Evolutionary conservation across 2,329 filamentous ascomycete genomes (phyloP).

Genomic region (Cryphonectria nitschkei): DNA sequence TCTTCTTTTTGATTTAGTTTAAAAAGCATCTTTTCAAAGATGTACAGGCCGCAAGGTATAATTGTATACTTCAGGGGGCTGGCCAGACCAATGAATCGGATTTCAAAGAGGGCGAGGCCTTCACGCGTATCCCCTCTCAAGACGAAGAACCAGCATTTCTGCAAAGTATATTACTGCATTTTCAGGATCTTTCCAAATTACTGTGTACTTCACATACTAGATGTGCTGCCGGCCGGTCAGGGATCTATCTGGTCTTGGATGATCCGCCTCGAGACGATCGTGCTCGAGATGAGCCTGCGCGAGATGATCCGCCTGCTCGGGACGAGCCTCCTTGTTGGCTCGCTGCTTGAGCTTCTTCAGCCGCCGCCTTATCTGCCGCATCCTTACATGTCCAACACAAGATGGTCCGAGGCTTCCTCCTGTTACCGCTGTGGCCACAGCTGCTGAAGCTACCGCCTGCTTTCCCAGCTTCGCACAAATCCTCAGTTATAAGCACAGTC

Average conservation of each 20-base stretch:
- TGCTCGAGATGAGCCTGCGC: not conserved
- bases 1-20: no score
- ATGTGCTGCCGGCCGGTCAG: not conserved
- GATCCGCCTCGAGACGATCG: not conserved
- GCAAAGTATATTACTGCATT: not conserved
- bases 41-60: no score
- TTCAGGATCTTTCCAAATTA: not conserved
- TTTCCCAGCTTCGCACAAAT: slow-evolving; percentile 39
- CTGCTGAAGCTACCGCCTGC: slow-evolving; percentile 43
- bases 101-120: not conserved
- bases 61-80: no score
- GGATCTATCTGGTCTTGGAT: not conserved
- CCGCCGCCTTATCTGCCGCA: slow-evolving; percentile 14
- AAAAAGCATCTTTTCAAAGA: no score
- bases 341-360: not conserved
- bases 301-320: not conserved
- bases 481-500: slow-evolving; percentile 47
- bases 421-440: slow-evolving; percentile 40
- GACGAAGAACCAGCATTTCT: not conserved
- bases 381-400: slow-evolving; percentile 47
- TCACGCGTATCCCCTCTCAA: not conserved
- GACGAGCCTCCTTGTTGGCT: not conserved
- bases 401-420: slow-evolving; percentile 38
- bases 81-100: no score
- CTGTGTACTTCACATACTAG: not conserved